A percentile compares a stretch with the other conserved stretches of the same genome.
Conservation (phyloP, 208 protist species). For the Naegleria fowleri region DNA sequence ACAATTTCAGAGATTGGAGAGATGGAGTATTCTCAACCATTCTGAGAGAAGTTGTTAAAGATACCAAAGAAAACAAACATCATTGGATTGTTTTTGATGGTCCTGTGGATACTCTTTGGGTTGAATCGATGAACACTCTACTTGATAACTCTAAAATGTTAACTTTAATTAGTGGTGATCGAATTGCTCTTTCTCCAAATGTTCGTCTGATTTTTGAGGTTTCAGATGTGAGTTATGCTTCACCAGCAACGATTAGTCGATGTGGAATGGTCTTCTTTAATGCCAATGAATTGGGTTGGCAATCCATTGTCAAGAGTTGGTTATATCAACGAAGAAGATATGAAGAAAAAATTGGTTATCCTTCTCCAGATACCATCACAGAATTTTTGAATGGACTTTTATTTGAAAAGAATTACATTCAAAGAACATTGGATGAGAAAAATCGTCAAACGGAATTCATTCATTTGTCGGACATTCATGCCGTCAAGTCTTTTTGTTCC, state of each 20-base stretch:
- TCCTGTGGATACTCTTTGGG: conserved; percentile 97
- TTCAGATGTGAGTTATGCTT: conserved; percentile 91
- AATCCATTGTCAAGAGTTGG: conserved; percentile 87
- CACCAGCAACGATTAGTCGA: conserved; percentile 95
- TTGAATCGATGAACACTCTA: conserved; percentile 99
- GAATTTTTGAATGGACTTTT: neutral
- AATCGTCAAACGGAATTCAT: conserved; percentile 79
- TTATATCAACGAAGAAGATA: conserved; percentile 67
- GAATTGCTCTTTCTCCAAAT: conserved; percentile 90
- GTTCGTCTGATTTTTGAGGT: conserved; percentile 98
- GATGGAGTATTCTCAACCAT: conserved; percentile 92
- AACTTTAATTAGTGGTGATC: conserved; percentile 94
- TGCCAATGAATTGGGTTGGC: conserved; percentile 82
- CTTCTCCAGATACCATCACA: conserved; percentile 75
- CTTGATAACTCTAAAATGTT: conserved; percentile 98
- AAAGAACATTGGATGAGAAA: neutral
- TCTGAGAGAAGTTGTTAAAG: conserved; percentile 82
- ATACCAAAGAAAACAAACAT: conserved; percentile 81
- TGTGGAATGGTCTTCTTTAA: conserved; percentile 97
- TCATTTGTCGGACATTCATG: conserved; percentile 68
- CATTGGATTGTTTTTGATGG: conserved; percentile 94
- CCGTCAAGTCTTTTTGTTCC: conserved; percentile 79
- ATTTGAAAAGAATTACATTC: neutral
- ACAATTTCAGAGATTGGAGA: conserved; percentile 93
- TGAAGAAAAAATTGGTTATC: conserved; percentile 75